phyloP scores from a whole-genome alignment of 352 stramenopile genomes.

The Poterioochromonas sp. region DNA sequence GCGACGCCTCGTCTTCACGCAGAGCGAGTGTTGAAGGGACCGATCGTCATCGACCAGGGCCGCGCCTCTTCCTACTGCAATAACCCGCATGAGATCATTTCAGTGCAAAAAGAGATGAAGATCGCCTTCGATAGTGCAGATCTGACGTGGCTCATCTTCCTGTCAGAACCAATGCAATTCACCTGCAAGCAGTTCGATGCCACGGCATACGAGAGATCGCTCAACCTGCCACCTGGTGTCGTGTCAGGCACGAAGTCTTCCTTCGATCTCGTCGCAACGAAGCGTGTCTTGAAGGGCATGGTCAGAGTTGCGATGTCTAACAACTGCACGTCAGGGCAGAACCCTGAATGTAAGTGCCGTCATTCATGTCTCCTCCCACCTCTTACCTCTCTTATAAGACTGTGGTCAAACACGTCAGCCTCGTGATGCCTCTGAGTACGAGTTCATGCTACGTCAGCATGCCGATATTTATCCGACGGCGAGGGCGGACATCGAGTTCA shows the following conservation, averaged over 20 bases:
- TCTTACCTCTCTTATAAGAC: neutral
- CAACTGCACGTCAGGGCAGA: slow-evolving; percentile 55
- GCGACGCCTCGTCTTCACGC: slow-evolving; percentile 37
- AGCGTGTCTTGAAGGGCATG: slow-evolving; percentile 43
- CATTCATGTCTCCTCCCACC: neutral
- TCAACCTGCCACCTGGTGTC: slow-evolving; percentile 37
- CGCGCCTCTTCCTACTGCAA: no score
- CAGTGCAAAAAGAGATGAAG: slow-evolving; percentile 40
- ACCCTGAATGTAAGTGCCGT: slow-evolving; percentile 44
- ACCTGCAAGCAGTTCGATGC: slow-evolving; percentile 41
- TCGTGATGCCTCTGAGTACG: slow-evolving; percentile 44
- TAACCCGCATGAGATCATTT: slow-evolving; percentile 22
- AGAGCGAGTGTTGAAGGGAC: slow-evolving; percentile 29
- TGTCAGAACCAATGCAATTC: slow-evolving; percentile 52
- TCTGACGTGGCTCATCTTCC: slow-evolving; percentile 64
- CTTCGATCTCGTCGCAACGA: slow-evolving; percentile 36
- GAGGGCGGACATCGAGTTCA: slow-evolving; percentile 34
- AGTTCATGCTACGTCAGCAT: slow-evolving; percentile 48
- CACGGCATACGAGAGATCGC: slow-evolving; percentile 18
- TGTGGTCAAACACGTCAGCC: neutral
- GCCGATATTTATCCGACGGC: slow-evolving; percentile 51
- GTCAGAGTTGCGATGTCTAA: slow-evolving; percentile 56
- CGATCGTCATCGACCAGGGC: slow-evolving; percentile 33
- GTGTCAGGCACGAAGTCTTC: slow-evolving; percentile 34
- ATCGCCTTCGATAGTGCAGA: slow-evolving; percentile 44